These are phyloP conservation scores for Aureoboletus auriporus DNA, from an alignment of 768 basidiomycete genomes.

Conservation along the genomic window DNA sequence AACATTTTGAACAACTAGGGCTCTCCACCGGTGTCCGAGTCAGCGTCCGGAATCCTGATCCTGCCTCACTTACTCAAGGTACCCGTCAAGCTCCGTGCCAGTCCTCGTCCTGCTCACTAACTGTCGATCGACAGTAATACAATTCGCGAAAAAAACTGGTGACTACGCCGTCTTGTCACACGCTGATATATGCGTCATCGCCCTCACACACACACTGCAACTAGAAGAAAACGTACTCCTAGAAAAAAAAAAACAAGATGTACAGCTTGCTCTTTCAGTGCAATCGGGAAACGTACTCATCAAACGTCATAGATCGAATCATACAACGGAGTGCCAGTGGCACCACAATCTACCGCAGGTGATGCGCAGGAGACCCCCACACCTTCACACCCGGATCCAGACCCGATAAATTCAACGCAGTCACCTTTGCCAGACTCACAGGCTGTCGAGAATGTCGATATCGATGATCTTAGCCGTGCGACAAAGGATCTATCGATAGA, in stretches of 20 bases:
- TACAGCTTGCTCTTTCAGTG: conserved; percentile 14
- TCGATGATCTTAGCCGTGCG: conserved; percentile 10
- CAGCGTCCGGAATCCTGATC: conserved; percentile 64
- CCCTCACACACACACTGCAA: conserved; percentile 79
- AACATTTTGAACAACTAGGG: conserved; percentile 79
- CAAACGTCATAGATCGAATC: conserved; percentile 6
- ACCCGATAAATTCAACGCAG: conserved; percentile 1
- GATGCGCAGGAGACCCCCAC: conserved; percentile 4
- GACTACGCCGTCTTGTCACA: conserved; percentile 91
- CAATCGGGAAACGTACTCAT: not conserved
- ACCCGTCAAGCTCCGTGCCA: conserved; percentile 15
- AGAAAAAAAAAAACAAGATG: conserved; percentile 28
- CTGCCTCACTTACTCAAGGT: conserved; percentile 65
- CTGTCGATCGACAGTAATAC: conserved; percentile 57
- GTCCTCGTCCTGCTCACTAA: conserved; percentile 12
- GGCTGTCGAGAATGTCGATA: not conserved
- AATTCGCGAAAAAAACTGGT: conserved; percentile 92
- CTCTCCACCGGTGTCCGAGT: conserved; percentile 74
- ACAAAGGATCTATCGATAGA: conserved; percentile 13
- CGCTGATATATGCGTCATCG: conserved; percentile 87
- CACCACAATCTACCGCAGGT: not conserved
- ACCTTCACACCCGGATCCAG: not conserved
- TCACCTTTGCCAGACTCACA: not conserved
- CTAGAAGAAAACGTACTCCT: conserved; percentile 39
- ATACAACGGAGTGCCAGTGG: not conserved